These are phyloP conservation scores for Gryganskiella cystojenkinii DNA, from an alignment of 192 early-diverging fungal species.

Conservation along the genomic window DNA sequence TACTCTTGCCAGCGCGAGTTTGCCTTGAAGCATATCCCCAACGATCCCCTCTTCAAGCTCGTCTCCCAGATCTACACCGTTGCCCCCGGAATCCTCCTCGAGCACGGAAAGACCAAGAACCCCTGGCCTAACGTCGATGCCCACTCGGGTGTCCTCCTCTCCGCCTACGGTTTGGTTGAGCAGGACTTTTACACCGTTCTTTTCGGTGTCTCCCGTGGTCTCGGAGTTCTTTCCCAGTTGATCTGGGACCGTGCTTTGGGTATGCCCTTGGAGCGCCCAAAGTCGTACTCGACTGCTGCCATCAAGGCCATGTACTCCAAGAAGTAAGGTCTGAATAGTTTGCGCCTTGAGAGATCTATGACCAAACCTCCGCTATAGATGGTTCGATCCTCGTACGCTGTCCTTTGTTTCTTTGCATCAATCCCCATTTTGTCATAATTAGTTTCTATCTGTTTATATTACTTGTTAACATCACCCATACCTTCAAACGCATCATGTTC, in stretches of 20 bases:
- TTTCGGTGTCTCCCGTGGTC: conserved; percentile 98
- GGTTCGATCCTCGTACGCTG: background rate
- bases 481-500: background rate
- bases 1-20: conserved; percentile 99
- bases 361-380: conserved; percentile 80
- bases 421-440: background rate
- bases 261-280: conserved; percentile 92
- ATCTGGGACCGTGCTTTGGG: conserved; percentile 99
- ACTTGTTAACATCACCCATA: conserved; percentile 8
- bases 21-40: conserved; percentile 96
- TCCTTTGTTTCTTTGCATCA: background rate
- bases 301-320: conserved; percentile 88
- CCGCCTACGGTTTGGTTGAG: conserved; percentile 96
- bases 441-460: conserved; percentile 5
- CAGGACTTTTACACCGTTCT: conserved; percentile 99
- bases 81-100: conserved; percentile 92
- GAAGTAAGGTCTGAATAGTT: conserved; percentile 45
- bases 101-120: conserved; percentile 99
- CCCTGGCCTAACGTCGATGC: conserved; percentile 99
- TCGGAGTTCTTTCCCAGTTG: conserved; percentile 94
- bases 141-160: conserved; percentile 93
- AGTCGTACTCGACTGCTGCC: conserved; percentile 87
- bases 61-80: conserved; percentile 98
- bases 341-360: conserved; percentile 93
- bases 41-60: conserved; percentile 96